A percentile compares a stretch with the other conserved stretches of the same genome.
Evolutionary conservation across 1,284 basidiomycete genomes (phyloP).

Genomic region (Tylopilus orsonianus): DNA sequence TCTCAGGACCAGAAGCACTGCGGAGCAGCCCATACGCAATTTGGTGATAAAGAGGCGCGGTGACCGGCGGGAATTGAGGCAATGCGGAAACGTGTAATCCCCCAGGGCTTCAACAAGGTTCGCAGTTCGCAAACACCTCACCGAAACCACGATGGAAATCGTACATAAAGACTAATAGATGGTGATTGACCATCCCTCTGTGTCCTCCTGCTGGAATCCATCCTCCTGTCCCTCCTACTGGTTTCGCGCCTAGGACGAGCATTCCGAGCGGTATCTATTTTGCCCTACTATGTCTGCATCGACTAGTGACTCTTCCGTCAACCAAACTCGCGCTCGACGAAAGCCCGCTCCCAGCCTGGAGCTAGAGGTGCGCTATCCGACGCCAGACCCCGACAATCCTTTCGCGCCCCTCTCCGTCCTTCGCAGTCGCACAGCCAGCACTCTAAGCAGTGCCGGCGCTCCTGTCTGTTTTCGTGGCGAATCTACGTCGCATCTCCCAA

Average conservation of each 20-base stretch:
- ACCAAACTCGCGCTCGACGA: conserved; percentile 32
- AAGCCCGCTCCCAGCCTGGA: conserved; percentile 36
- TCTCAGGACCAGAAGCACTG: conserved; percentile 22
- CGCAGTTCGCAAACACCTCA: conserved; percentile 29
- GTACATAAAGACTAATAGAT: conserved; percentile 31
- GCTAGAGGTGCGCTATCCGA: conserved; percentile 32
- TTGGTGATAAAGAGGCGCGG: conserved; percentile 31
- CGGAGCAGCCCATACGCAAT: conserved; percentile 16
- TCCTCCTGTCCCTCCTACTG: conserved; percentile 12
- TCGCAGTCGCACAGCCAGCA: conserved; percentile 35
- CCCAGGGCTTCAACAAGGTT: conserved; percentile 20
- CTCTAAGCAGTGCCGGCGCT: conserved; percentile 29
- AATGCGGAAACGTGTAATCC: conserved; percentile 31
- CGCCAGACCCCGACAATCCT: conserved; percentile 34
- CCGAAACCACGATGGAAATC: conserved; percentile 37
- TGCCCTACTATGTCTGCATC: conserved; percentile 35
- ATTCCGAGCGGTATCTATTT: conserved; percentile 7
- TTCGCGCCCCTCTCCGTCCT: conserved; percentile 36
- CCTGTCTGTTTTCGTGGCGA: conserved; percentile 34
- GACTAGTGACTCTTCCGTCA: conserved; percentile 22
- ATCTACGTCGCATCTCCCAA: conserved; percentile 34
- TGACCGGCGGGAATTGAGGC: conserved; percentile 35
- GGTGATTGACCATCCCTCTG: conserved; percentile 11
- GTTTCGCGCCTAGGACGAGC: conserved; percentile 14
- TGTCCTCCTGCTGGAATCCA: conserved; percentile 17